phyloP scores from a whole-genome alignment of 2,329 filamentous ascomycete genomes.

The Fusarium newnesense region DNA sequence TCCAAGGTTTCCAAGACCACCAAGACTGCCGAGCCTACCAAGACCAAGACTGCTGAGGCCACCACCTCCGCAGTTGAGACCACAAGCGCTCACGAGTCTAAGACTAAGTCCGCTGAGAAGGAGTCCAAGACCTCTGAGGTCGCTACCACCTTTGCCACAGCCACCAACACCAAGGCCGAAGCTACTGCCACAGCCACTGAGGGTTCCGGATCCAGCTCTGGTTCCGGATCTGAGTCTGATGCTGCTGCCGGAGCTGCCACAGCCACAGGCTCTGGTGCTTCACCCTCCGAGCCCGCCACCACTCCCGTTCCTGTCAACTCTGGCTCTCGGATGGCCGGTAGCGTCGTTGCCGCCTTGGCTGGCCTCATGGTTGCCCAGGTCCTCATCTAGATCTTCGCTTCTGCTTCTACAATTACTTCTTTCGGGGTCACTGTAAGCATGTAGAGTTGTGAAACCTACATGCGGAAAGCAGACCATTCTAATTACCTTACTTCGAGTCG shows the following conservation, averaged over 20 bases:
- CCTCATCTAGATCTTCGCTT: conserved; percentile 44
- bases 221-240: conserved; percentile 13
- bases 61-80: conserved; percentile 27
- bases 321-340: conserved; percentile 44
- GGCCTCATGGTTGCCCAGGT: conserved; percentile 46
- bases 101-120: conserved; percentile 21
- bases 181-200: conserved; percentile 24
- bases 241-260: conserved; percentile 20
- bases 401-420: conserved; percentile 41
- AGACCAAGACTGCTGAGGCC: conserved; percentile 24
- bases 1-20: conserved; percentile 27
- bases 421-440: conserved; percentile 37
- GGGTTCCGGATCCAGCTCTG: conserved; percentile 35
- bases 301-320: conserved; percentile 40
- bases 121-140: conserved; percentile 16
- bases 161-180: conserved; percentile 9
- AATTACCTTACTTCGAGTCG: conserved; percentile 47
- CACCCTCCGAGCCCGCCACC: conserved; percentile 16
- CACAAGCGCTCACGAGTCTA: conserved; percentile 20
- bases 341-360: conserved; percentile 43
- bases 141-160: conserved; percentile 35
- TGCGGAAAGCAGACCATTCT: conserved; percentile 44
- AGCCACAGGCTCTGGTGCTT: conserved; percentile 13
- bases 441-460: conserved; percentile 39
- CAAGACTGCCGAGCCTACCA: conserved; percentile 25